Percentiles rank a stretch among this genome's conserved stretches.
Conservation (phyloP, 805 yeast species). For the Tetrapisispora iriomotensis region DNA sequence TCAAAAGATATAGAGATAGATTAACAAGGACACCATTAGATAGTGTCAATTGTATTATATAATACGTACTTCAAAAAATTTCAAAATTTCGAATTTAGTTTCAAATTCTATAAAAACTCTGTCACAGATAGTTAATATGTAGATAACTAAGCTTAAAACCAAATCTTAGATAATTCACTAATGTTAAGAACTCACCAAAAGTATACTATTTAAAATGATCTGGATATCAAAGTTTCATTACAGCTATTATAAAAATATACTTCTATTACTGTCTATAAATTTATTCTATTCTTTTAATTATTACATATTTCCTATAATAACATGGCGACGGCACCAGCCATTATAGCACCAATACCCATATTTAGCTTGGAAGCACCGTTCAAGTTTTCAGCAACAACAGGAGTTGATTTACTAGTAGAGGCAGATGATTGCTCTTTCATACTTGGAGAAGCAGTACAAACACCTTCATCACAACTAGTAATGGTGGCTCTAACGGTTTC, state of each 20-base stretch:
- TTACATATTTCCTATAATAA: no score
- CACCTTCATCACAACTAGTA: not conserved
- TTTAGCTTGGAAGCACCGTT: conserved; percentile 6
- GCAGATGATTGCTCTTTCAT: not conserved
- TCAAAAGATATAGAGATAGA: not conserved
- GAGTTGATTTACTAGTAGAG: not conserved
- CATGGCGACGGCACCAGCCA: conserved; percentile 6
- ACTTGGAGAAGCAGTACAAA: not conserved
- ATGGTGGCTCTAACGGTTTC: conserved; percentile 31
- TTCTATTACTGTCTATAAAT: no score
- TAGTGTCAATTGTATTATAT: not conserved
- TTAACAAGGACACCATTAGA: not conserved
- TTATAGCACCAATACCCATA: conserved; percentile 6
- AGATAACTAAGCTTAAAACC: no score
- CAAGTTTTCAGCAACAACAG: conserved; percentile 4
- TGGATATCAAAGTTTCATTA: no score
- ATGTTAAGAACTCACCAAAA: no score
- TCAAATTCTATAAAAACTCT: no score
- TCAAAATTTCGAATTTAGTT: no score
- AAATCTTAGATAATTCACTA: no score
- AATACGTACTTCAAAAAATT: not conserved
- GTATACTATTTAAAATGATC: no score
- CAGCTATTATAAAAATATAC: no score
- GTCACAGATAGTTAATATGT: no score
- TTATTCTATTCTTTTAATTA: no score